Conservation (phyloP, 768 basidiomycete genomes). For the Leccinellum luteum region DNA sequence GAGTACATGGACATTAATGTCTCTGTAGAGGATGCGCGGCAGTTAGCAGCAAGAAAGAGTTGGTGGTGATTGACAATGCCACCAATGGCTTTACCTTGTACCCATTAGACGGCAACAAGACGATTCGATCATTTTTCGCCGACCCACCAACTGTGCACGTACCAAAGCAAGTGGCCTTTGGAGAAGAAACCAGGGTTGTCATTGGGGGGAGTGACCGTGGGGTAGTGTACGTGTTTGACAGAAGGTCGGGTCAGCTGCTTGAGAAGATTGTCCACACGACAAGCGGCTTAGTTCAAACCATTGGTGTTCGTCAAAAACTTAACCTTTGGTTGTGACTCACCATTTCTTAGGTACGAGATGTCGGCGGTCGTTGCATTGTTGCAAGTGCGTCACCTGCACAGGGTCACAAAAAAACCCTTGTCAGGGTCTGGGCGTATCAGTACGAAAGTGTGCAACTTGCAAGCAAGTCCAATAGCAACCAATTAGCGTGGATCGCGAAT, state of each 20-base stretch:
- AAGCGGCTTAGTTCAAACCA: too few species aligned
- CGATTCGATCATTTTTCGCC: background rate
- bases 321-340: background rate
- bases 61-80: conserved; percentile 9
- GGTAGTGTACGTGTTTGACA: conserved; percentile 6
- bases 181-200: conserved; percentile 8
- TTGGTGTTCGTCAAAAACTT: too few species aligned
- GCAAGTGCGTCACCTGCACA: background rate
- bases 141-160: background rate
- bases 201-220: conserved; percentile 9
- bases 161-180: conserved; percentile 9
- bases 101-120: too few species aligned
- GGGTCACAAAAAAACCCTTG: background rate
- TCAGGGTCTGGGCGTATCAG: conserved; percentile 2
- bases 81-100: conserved; percentile 9
- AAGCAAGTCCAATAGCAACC: too few species aligned
- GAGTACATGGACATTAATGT: background rate
- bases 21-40: conserved; percentile 3
- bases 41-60: background rate
- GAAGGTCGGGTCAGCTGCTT: conserved; percentile 1
- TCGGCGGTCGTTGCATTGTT: conserved; percentile 1
- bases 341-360: background rate
- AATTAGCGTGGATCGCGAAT: too few species aligned
- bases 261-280: too few species aligned
- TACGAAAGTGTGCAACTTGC: too few species aligned